Base-by-base conservation (phyloP, 176 grass and related monocot species). In the Aegilops tauschii region DNA sequence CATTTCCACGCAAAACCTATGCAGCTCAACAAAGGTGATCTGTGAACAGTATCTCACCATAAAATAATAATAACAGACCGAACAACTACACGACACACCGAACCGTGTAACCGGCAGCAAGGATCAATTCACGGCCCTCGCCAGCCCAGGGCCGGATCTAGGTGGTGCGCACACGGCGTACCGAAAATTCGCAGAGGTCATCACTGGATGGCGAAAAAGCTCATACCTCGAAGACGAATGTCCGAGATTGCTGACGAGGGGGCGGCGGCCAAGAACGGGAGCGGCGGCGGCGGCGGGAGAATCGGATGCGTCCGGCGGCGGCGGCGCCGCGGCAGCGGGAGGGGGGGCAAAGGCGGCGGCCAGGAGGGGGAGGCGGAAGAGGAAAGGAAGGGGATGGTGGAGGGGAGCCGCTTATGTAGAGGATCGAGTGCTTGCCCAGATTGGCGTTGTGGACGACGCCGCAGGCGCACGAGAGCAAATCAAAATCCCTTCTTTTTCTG, bases 401-500 rank as follows among this genome's bases (percentile, higher is more conserved):
- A 54, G 73, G 49, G 44, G 45, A 30, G 45, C 45, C 42, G 73
- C 73, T 30, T 37, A 18, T 37, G 67, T 18, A 20, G 14, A 6
- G 13, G 72, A 49, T 10, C 8, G 4, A 37, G 31, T 18, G 66
- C 66, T 17, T 17, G 17, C 31, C 32, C 3, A 18, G 44, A 76
- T 76, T 76, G 73, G 73, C 73, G 73, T 76, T 76, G 73, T 52
- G 73, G 44, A 52, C 73, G 44, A 76, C 73, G 44, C 73, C 8
- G 73, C 44, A 52, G 44, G 44, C 8, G 73, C 44, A 76, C 73
- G 10, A 76, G 28, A 76, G 28, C 25, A 52, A 52, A 52, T 76
- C 44, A 76, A 76, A 75, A 52, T 29, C 8, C 27, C 2, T 31
- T 52, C 6, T 17, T 17, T 49, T 76, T 52, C n/a, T 4, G 72